A percentile compares a stretch with the other conserved stretches of the same genome.
Conservation (phyloP, 2,329 filamentous ascomycete genomes). For the Cryphonectria parasitica region DNA sequence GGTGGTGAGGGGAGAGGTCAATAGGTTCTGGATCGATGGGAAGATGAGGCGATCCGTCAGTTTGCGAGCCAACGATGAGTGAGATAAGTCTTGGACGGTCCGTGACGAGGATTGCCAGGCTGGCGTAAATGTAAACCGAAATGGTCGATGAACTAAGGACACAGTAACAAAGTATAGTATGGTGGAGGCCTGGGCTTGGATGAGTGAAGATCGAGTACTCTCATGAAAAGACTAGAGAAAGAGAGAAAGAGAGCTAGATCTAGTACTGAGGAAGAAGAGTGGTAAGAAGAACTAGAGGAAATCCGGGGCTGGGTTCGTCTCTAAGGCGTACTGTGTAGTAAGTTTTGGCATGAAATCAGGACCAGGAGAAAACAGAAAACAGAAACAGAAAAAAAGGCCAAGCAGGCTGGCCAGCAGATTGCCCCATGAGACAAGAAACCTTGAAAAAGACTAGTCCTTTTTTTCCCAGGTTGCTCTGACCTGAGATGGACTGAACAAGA, state of each 20-base stretch:
- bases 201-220: background rate
- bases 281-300: constrained; percentile 13
- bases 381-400: constrained; percentile 11
- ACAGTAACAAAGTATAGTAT: background rate
- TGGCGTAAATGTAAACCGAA: background rate
- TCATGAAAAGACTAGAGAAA: constrained; percentile 2
- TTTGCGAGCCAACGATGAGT: background rate
- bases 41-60: background rate
- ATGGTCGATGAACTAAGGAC: background rate
- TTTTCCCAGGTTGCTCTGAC: constrained; percentile 4
- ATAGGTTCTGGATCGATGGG: background rate
- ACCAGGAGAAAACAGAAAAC: constrained; percentile 1
- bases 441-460: constrained; percentile 7
- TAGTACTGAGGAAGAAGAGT: background rate
- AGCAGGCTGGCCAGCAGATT: background rate
- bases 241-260: background rate
- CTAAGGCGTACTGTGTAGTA: constrained; percentile 2
- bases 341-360: constrained; percentile 7
- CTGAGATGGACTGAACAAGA: background rate
- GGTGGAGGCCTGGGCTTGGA: background rate
- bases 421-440: background rate
- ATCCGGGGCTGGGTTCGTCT: constrained; percentile 10
- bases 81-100: background rate
- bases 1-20: background rate
- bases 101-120: background rate